Conservation (phyloP, 2,329 filamentous ascomycete species). For the Talaromyces sp. region DNA sequence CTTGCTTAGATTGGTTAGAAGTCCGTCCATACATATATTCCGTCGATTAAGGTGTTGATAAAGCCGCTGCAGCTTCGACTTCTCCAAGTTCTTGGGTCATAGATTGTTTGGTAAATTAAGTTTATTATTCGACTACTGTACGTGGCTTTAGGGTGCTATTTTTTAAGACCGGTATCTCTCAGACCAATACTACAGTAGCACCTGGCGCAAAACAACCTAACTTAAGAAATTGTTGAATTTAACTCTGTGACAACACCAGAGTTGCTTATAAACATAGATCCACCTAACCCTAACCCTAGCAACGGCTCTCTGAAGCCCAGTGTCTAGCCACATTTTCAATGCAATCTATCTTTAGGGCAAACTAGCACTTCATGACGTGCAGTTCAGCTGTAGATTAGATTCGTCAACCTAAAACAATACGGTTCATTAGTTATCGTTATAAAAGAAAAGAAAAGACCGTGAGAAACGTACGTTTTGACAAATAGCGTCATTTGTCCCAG, state of each 20-base stretch:
- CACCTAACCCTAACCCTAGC: not conserved
- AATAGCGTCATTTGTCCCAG: constrained; percentile 37
- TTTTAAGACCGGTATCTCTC: too few species aligned
- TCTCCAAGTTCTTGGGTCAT: not conserved
- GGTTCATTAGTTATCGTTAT: not conserved
- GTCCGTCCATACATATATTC: not conserved
- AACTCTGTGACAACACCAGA: too few species aligned
- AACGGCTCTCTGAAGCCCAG: not conserved
- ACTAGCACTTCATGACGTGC: constrained; percentile 14
- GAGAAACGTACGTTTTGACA: constrained; percentile 38
- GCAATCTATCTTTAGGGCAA: not conserved
- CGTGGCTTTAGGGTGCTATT: too few species aligned
- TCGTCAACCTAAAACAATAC: constrained; percentile 21
- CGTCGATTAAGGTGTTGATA: not conserved
- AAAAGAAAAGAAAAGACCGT: not conserved
- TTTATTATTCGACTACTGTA: too few species aligned
- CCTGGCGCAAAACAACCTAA: too few species aligned
- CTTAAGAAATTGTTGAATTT: too few species aligned
- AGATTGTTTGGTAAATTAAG: too few species aligned
- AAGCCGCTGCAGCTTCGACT: not conserved
- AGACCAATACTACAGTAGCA: too few species aligned
- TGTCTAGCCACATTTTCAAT: not conserved
- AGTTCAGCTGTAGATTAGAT: constrained; percentile 30
- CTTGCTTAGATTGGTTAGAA: not conserved
- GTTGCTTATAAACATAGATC: not conserved